Conservation (phyloP, 2,329 filamentous ascomycete genomes). For the Aspergillus glaucus region DNA sequence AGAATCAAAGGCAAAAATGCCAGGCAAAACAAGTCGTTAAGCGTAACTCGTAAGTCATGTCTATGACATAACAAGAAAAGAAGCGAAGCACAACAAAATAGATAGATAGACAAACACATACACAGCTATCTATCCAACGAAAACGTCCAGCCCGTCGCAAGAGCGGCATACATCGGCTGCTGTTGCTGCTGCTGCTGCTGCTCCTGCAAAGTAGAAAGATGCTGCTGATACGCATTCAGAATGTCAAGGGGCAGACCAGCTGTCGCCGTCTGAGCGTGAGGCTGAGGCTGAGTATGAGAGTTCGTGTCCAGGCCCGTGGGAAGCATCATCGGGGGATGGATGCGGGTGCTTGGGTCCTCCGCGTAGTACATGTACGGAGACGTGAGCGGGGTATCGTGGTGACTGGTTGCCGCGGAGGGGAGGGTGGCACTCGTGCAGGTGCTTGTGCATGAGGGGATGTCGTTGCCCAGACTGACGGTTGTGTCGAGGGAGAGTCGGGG, state of each 20-base stretch:
- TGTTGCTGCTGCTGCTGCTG: not conserved
- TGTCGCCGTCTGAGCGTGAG: constrained; percentile 2
- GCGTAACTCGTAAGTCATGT: not conserved
- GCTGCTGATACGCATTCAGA: constrained; percentile 18
- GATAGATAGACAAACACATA: not conserved
- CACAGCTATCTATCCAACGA: constrained; percentile 6
- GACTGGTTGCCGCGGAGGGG: not conserved
- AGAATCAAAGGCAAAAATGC: not conserved
- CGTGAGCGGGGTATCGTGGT: constrained; percentile 6
- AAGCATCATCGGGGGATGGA: constrained; percentile 10
- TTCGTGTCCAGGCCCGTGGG: constrained; percentile 9
- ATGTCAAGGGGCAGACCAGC: constrained; percentile 18
- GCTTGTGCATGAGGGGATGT: not conserved
- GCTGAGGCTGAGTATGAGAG: constrained; percentile 8
- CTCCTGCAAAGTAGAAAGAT: constrained; percentile 6
- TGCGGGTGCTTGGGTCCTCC: constrained; percentile 8
- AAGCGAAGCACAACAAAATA: not conserved
- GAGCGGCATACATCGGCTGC: constrained; percentile 6
- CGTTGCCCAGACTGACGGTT: too few relatives aligned
- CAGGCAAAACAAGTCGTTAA: not conserved
- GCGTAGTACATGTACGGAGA: constrained; percentile 20
- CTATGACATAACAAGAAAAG: not conserved
- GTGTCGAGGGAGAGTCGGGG: too few relatives aligned
- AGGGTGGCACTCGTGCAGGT: constrained; percentile 1
- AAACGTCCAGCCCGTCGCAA: constrained; percentile 15